Conservation (phyloP, 805 yeast genomes). For the Hanseniaspora vineae region DNA sequence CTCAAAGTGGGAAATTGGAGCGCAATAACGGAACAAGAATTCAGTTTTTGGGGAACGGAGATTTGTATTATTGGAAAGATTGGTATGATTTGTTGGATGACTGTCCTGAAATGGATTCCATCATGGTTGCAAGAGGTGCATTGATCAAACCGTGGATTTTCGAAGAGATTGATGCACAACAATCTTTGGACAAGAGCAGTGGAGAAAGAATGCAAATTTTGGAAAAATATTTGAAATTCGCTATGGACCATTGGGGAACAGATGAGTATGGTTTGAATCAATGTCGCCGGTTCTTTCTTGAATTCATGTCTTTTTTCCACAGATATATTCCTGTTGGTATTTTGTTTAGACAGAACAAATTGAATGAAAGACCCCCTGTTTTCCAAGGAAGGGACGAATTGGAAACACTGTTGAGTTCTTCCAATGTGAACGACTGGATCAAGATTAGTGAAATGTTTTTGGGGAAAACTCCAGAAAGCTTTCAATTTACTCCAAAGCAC, state of each 20-base stretch:
- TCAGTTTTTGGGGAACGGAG: slow-evolving; percentile 91
- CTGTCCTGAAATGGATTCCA: slow-evolving; percentile 61
- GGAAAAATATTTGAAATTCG: slow-evolving; percentile 57
- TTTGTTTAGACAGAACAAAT: slow-evolving; percentile 76
- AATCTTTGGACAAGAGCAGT: slow-evolving; percentile 83
- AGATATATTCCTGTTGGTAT: slow-evolving; percentile 92
- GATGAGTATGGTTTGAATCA: slow-evolving; percentile 88
- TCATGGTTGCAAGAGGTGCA: slow-evolving; percentile 97
- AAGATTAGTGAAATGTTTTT: slow-evolving; percentile 89
- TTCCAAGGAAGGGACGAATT: slow-evolving; percentile 90
- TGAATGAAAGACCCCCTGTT: slow-evolving; percentile 87
- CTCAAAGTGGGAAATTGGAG: too few species aligned
- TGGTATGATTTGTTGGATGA: slow-evolving; percentile 60
- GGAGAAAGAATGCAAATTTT: slow-evolving; percentile 74
- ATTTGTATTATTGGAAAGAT: slow-evolving; percentile 73
- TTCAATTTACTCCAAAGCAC: slow-evolving; percentile 84
- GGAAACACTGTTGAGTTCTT: slow-evolving; percentile 78
- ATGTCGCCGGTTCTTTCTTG: slow-evolving; percentile 86
- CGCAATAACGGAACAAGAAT: slow-evolving; percentile 50
- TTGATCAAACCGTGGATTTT: slow-evolving; percentile 97
- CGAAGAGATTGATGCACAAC: slow-evolving; percentile 84
- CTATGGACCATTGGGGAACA: slow-evolving; percentile 95
- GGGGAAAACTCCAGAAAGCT: slow-evolving; percentile 68
- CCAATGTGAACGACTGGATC: slow-evolving; percentile 89
- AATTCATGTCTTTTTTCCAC: slow-evolving; percentile 86